Conservation (phyloP, 768 basidiomycete genomes). For the Tylopilus sp. region DNA sequence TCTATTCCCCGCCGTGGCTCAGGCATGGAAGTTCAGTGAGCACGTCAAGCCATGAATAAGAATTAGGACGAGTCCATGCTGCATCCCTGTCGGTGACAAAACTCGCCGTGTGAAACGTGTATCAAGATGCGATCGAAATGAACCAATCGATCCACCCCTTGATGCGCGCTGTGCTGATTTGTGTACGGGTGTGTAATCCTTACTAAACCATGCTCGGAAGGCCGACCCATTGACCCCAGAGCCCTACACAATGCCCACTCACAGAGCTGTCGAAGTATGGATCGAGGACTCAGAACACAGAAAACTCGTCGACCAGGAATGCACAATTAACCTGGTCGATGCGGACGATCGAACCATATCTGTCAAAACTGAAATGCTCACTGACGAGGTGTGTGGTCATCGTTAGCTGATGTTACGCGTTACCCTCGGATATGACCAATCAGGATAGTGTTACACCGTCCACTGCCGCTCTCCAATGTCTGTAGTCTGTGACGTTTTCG, state of each 20-base stretch:
- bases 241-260: slow-evolving; percentile 12
- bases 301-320: slow-evolving; percentile 1
- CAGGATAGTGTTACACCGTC: slow-evolving; percentile 10
- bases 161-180: background rate
- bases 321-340: slow-evolving; percentile 10
- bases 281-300: slow-evolving; percentile 12
- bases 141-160: background rate
- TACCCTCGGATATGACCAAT: background rate
- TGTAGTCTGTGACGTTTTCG: slow-evolving; percentile 17
- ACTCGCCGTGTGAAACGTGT: background rate
- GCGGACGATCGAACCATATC: slow-evolving; percentile 7
- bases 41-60: no score
- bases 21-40: no score
- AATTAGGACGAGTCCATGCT: no score
- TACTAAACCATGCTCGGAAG: background rate
- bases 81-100: background rate
- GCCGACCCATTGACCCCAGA: background rate
- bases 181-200: slow-evolving; percentile 3
- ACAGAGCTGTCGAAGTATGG: slow-evolving; percentile 17
- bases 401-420: background rate
- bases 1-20: no score
- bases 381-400: slow-evolving; percentile 4
- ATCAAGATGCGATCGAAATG: background rate
- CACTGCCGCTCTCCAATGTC: slow-evolving; percentile 17
- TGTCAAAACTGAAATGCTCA: slow-evolving; percentile 8